These are phyloP conservation scores for Halophytophthora polymorphica DNA, from an alignment of 352 stramenopile species.

Conservation along the genomic window DNA sequence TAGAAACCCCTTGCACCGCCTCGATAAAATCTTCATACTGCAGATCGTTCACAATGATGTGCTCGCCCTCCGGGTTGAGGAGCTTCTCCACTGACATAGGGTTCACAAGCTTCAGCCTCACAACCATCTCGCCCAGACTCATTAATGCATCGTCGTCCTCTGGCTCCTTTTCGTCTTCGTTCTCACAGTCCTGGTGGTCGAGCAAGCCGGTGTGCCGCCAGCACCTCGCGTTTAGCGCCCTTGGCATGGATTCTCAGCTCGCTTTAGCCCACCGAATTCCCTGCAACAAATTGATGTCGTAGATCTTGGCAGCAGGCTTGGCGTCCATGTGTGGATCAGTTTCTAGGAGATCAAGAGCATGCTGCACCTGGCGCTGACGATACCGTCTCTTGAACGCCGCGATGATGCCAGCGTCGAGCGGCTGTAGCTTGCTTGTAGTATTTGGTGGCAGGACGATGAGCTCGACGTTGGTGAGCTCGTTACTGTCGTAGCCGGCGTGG, in stretches of 20 bases:
- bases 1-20: slow-evolving; percentile 8
- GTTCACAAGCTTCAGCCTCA: slow-evolving; percentile 14
- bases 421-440: slow-evolving; percentile 14
- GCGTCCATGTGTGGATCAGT: slow-evolving; percentile 12
- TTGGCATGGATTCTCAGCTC: slow-evolving; percentile 19
- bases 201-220: slow-evolving; percentile 22
- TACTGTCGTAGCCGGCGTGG: slow-evolving; percentile 17
- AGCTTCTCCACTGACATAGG: slow-evolving; percentile 23
- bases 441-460: slow-evolving; percentile 20
- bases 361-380: slow-evolving; percentile 24
- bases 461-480: slow-evolving; percentile 22
- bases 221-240: slow-evolving; percentile 9
- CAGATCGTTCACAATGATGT: slow-evolving; percentile 23
- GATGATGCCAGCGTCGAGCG: slow-evolving; percentile 22
- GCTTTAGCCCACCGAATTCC: slow-evolving; percentile 24
- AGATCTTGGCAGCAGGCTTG: slow-evolving; percentile 4
- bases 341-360: slow-evolving; percentile 22
- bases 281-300: slow-evolving; percentile 20
- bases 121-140: slow-evolving; percentile 22
- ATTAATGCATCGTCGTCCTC: slow-evolving; percentile 19
- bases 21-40: slow-evolving; percentile 27
- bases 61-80: slow-evolving; percentile 24
- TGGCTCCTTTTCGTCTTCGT: background rate
- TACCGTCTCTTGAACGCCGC: slow-evolving; percentile 27
- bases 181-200: background rate